Conservation (phyloP, 352 stramenopile species). For the Globisporangium camurandrum region DNA sequence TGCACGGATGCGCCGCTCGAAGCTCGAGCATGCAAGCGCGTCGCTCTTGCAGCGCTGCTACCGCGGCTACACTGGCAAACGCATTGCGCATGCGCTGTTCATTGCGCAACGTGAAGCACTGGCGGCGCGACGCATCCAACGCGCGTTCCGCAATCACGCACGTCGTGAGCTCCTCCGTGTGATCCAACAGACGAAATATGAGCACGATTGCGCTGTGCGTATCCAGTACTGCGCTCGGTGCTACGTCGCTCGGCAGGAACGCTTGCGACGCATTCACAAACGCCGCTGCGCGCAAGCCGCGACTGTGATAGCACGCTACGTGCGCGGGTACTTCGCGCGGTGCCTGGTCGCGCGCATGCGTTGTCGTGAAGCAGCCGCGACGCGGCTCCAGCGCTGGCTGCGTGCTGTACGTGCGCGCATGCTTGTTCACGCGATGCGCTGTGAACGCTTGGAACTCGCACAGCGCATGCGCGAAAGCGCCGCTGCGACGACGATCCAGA, state of each 20-base stretch:
- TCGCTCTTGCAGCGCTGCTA: constrained; percentile 65
- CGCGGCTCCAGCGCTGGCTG: constrained; percentile 49
- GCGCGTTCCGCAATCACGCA: constrained; percentile 57
- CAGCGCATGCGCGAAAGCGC: constrained; percentile 16
- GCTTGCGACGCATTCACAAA: constrained; percentile 13
- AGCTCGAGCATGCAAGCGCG: constrained; percentile 38
- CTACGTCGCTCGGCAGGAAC: constrained; percentile 44
- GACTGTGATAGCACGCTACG: constrained; percentile 40
- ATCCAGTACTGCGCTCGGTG: constrained; percentile 53
- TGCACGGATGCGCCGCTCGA: constrained; percentile 20
- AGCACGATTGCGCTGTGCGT: constrained; percentile 40
- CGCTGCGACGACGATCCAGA: constrained; percentile 45
- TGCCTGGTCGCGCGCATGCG: constrained; percentile 18
- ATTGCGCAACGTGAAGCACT: constrained; percentile 49
- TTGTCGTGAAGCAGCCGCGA: constrained; percentile 28
- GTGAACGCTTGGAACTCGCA: constrained; percentile 24
- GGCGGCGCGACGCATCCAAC: constrained; percentile 54
- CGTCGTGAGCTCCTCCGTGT: constrained; percentile 42
- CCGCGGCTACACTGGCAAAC: constrained; percentile 71
- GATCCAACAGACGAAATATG: constrained; percentile 57
- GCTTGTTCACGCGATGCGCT: constrained; percentile 27
- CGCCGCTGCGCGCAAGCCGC: constrained; percentile 17
- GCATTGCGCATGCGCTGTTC: constrained; percentile 52
- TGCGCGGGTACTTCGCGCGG: constrained; percentile 41
- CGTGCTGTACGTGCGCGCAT: constrained; percentile 29